phyloP scores from a whole-genome alignment of 345 rosid genomes.

The Brassica cretica region DNA sequence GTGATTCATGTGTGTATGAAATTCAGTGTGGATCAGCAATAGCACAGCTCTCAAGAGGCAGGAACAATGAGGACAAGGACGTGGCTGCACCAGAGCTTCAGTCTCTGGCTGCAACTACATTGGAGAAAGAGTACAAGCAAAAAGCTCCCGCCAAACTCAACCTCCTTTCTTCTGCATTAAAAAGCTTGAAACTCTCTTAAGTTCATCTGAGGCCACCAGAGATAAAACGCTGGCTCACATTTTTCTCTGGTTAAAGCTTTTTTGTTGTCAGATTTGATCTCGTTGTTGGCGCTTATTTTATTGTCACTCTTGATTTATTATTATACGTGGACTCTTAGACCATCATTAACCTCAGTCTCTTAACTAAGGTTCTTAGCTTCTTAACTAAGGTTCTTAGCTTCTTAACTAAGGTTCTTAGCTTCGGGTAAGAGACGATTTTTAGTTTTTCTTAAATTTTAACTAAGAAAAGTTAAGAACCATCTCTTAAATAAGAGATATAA shows the following conservation, averaged over 20 bases:
- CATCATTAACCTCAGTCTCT: no score
- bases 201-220: background rate
- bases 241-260: background rate
- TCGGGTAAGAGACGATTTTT: no score
- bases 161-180: constrained; percentile 61
- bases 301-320: no score
- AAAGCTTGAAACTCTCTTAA: constrained; percentile 55
- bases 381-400: no score
- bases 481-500: no score
- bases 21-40: constrained; percentile 83
- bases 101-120: constrained; percentile 60
- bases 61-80: constrained; percentile 86
- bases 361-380: no score
- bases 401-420: no score
- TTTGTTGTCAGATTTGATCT: background rate
- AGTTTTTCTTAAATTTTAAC: no score
- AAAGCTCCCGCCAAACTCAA: constrained; percentile 67
- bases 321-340: no score
- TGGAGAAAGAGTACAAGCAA: constrained; percentile 79
- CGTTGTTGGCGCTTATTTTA: background rate
- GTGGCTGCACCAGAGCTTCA: constrained; percentile 63
- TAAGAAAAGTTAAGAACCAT: no score
- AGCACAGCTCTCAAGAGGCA: constrained; percentile 71
- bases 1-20: constrained; percentile 11
- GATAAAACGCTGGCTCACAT: background rate